Conservation (phyloP, 108 stramenopile species). For the Cylindrotheca fusiformis region DNA sequence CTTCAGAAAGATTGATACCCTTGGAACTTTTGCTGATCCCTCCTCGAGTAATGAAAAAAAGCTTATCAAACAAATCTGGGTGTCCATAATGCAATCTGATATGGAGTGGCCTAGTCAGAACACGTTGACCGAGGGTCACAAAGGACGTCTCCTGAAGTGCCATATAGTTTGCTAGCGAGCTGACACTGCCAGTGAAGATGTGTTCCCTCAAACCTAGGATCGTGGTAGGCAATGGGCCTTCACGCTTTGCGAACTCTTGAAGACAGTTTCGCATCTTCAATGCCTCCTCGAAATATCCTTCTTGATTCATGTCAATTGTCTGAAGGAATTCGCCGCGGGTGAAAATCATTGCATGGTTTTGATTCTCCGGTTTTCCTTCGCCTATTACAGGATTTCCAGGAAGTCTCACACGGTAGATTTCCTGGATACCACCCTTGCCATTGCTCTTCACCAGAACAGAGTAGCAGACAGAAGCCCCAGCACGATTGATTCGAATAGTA, state of each 20-base stretch:
- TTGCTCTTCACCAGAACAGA: constrained; percentile 93
- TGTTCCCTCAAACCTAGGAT: constrained; percentile 97
- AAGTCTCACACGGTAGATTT: constrained; percentile 93
- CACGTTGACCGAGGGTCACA: constrained; percentile 96
- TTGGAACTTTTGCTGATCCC: constrained; percentile 96
- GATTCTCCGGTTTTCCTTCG: constrained; percentile 99
- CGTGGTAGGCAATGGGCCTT: constrained; percentile 87
- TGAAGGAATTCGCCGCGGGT: constrained; percentile 95
- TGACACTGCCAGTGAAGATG: constrained; percentile 98
- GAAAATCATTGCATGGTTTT: constrained; percentile 98
- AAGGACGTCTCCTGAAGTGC: constrained; percentile 97
- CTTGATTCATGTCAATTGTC: constrained; percentile 99
- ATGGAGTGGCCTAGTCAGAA: constrained; percentile 90
- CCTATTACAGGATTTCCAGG: constrained; percentile 97
- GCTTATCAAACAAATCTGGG: constrained; percentile 98
- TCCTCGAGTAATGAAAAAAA: constrained; percentile 96
- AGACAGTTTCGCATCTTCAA: constrained; percentile 97
- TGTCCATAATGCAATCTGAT: constrained; percentile 98
- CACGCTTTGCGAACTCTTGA: constrained; percentile 92
- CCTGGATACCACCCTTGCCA: constrained; percentile 76
- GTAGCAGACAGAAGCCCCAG: constrained; percentile 80
- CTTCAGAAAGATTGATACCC: constrained; percentile 98
- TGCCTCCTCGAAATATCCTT: constrained; percentile 98
- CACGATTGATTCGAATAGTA: constrained; percentile 79
- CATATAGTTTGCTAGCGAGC: constrained; percentile 98